These are phyloP conservation scores for Globisporangium irregulare DNA, from an alignment of 352 stramenopile genomes.

Conservation along the genomic window DNA sequence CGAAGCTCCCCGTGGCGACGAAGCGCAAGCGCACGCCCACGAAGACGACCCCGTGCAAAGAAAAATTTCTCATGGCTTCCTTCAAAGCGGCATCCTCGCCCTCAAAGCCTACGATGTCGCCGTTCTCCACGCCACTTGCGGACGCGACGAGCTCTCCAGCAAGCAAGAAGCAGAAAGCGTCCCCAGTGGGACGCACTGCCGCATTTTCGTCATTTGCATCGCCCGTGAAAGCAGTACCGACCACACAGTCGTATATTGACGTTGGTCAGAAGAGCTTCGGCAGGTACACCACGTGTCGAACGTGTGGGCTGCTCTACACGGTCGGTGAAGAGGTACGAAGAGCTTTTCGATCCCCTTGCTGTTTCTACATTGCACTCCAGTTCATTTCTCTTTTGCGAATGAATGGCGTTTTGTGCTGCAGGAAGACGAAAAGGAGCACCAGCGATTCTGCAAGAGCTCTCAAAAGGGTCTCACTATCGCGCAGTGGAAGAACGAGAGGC, in stretches of 20 bases:
- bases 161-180: constrained; percentile 9
- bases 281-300: constrained; percentile 49
- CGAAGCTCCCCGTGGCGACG: constrained; percentile 25
- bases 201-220: constrained; percentile 2
- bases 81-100: neutral
- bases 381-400: neutral
- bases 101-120: constrained; percentile 21
- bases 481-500: constrained; percentile 68
- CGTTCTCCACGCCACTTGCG: constrained; percentile 15
- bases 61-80: neutral
- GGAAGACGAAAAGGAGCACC: constrained; percentile 73
- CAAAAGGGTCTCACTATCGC: constrained; percentile 46
- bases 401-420: constrained; percentile 11
- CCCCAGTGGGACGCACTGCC: neutral
- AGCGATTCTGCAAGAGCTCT: constrained; percentile 47
- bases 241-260: constrained; percentile 69
- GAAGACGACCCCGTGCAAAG: constrained; percentile 13
- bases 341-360: neutral
- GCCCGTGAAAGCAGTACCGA: constrained; percentile 17
- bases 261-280: constrained; percentile 73
- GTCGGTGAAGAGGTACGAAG: constrained; percentile 48
- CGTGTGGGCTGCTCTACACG: constrained; percentile 73
- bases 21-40: constrained; percentile 40
- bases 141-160: constrained; percentile 10
- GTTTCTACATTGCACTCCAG: neutral